phyloP scores from a whole-genome alignment of 169 alveolate genomes.

The Babesia ovis region DNA sequence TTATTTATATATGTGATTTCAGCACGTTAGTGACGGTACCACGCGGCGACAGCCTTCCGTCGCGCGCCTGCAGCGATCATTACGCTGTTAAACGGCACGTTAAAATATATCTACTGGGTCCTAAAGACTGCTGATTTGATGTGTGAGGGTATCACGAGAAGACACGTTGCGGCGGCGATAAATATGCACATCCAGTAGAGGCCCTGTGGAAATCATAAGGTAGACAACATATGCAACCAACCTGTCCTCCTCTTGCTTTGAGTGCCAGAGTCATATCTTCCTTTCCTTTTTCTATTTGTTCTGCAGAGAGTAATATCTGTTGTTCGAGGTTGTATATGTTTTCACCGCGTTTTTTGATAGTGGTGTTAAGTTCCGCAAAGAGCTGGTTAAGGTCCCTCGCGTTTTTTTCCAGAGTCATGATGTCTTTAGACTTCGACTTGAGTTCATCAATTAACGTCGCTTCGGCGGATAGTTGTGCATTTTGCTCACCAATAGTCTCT shows the following conservation, averaged over 20 bases:
- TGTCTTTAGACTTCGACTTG: slow-evolving; percentile 46
- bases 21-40: not conserved
- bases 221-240: not conserved
- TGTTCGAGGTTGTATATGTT: slow-evolving; percentile 61
- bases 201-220: slow-evolving; percentile 6
- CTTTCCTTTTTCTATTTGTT: slow-evolving; percentile 64
- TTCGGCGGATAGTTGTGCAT: not conserved
- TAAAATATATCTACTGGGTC: slow-evolving; percentile 11
- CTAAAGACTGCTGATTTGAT: slow-evolving; percentile 40
- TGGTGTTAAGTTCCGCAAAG: slow-evolving; percentile 48
- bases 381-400: slow-evolving; percentile 60
- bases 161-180: slow-evolving; percentile 44
- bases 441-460: slow-evolving; percentile 40
- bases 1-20: not conserved
- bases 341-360: slow-evolving; percentile 65
- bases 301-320: slow-evolving; percentile 59
- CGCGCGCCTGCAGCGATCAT: not conserved
- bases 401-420: slow-evolving; percentile 43
- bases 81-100: not conserved
- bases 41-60: not conserved
- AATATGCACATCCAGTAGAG: slow-evolving; percentile 46
- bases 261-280: slow-evolving; percentile 45
- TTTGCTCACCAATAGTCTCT: not conserved
- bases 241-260: slow-evolving; percentile 20
- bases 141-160: slow-evolving; percentile 55